Conservation (phyloP, 169 alveolate genomes). For the Plasmodium fragile region DNA sequence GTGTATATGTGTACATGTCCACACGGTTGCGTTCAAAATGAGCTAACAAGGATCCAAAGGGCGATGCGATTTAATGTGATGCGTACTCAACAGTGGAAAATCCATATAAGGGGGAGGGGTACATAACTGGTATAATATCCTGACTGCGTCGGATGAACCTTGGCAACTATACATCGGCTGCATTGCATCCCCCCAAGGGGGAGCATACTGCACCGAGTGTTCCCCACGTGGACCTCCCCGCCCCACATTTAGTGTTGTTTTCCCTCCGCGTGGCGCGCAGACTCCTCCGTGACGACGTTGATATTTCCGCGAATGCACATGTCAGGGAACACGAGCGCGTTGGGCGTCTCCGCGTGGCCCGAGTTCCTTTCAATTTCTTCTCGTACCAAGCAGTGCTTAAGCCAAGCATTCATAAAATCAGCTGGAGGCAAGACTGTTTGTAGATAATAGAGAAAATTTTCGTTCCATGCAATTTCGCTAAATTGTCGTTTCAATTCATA, state of each 20-base stretch:
- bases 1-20: neutral
- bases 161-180: neutral
- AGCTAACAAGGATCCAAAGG: neutral
- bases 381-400: conserved; percentile 45
- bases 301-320: conserved; percentile 68
- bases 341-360: neutral
- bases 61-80: neutral
- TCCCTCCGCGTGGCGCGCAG: conserved; percentile 24
- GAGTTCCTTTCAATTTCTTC: conserved; percentile 59
- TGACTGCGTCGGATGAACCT: neutral
- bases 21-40: neutral
- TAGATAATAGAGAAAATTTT: conserved; percentile 80
- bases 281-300: conserved; percentile 51
- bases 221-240: neutral
- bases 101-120: neutral
- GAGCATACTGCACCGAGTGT: neutral
- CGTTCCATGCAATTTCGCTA: conserved; percentile 87
- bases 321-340: conserved; percentile 52
- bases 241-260: neutral
- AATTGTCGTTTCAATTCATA: conserved; percentile 83
- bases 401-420: conserved; percentile 88
- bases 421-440: conserved; percentile 89
- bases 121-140: neutral
- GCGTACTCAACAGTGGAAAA: neutral
- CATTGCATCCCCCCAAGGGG: neutral